A percentile compares a stretch with the other conserved stretches of the same genome.
Conservation (phyloP, 305 asterid species). For the Nicotiana rustica region DNA sequence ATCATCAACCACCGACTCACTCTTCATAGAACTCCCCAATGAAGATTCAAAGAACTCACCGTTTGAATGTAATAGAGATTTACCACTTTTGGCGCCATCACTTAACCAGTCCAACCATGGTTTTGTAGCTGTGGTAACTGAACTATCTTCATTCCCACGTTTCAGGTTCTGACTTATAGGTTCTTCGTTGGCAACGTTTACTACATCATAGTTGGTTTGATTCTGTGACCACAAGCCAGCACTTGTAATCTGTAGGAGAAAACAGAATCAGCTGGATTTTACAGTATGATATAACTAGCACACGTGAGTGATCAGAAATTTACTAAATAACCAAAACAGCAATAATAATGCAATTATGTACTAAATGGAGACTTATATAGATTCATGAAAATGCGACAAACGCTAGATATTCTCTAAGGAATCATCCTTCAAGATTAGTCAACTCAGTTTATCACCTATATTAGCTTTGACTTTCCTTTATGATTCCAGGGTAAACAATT, state of each 20-base stretch:
- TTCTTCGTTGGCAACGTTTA: slow-evolving; percentile 43
- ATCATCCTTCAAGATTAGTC: slow-evolving; percentile 5
- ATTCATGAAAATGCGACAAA: not conserved
- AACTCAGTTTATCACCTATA: slow-evolving; percentile 19
- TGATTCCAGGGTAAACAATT: not conserved
- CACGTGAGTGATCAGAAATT: slow-evolving; percentile 30
- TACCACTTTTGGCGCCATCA: slow-evolving; percentile 54
- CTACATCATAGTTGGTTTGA: slow-evolving; percentile 50
- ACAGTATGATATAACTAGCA: slow-evolving; percentile 34
- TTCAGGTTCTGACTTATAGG: slow-evolving; percentile 44
- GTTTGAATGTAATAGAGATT: slow-evolving; percentile 55
- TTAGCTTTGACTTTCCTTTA: not conserved
- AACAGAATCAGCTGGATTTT: slow-evolving; percentile 31
- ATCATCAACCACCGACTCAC: slow-evolving; percentile 58
- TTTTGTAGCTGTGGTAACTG: slow-evolving; percentile 48
- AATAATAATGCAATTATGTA: not conserved
- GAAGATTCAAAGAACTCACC: slow-evolving; percentile 63
- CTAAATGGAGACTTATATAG: not conserved
- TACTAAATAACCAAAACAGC: not conserved
- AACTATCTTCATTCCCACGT: slow-evolving; percentile 55
- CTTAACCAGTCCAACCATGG: slow-evolving; percentile 78
- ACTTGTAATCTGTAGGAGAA: slow-evolving; percentile 78
- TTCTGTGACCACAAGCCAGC: slow-evolving; percentile 84
- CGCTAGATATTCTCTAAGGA: not conserved
- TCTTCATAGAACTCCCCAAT: slow-evolving; percentile 51